Conservation (phyloP, 148 eudicot genomes). For the Rhododendron ferrugineum region DNA sequence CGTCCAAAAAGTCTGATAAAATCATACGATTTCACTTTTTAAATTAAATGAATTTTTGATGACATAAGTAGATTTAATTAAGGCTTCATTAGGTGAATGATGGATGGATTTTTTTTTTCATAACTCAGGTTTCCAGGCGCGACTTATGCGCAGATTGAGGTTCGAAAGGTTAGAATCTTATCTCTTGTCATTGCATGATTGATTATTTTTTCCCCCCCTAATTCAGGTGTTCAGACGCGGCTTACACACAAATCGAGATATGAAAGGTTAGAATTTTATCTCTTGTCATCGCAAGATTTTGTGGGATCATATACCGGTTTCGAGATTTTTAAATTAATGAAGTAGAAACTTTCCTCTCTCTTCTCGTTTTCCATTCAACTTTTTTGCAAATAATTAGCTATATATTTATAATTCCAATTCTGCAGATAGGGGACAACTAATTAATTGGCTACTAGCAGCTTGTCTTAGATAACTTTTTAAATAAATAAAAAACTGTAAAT, state of each 20-base stretch:
- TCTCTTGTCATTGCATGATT: not conserved
- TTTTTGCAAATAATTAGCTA: not conserved
- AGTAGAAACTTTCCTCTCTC: not conserved
- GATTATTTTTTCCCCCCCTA: no score
- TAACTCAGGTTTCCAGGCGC: no score
- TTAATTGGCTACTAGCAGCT: no score
- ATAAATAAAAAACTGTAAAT: not conserved
- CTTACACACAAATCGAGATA: fast-evolving
- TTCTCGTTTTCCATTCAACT: no score
- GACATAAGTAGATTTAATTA: not conserved
- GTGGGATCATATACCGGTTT: not conserved
- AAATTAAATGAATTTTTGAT: not conserved
- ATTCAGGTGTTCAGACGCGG: no score
- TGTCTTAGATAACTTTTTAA: no score
- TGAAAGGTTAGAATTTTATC: no score
- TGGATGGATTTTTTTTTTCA: not conserved
- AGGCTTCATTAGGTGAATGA: not conserved
- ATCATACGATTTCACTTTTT: not conserved
- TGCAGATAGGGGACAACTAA: not conserved
- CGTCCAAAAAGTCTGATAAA: not conserved
- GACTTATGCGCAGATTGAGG: not conserved
- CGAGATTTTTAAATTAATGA: not conserved
- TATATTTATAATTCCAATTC: no score
- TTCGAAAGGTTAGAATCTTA: no score
- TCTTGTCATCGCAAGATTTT: not conserved